Evolutionary conservation across 345 rosid species (phyloP).

Genomic region (Turnera subulata): DNA sequence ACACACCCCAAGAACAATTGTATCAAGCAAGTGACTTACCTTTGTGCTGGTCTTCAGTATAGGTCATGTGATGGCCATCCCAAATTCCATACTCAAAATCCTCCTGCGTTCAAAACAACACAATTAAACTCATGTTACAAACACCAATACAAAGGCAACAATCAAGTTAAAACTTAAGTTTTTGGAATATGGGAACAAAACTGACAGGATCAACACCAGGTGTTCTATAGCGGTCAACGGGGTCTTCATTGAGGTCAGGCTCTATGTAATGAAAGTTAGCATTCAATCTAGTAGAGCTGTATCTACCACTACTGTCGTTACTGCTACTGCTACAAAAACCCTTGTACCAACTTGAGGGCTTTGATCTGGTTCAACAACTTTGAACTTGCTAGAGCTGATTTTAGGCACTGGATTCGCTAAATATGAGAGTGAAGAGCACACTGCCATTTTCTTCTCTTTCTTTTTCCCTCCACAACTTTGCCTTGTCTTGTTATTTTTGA

Average conservation of each 20-base stretch:
- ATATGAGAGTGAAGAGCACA: conserved; percentile 34
- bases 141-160: too few relatives aligned
- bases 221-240: conserved; percentile 63
- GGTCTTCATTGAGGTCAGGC: conserved; percentile 89
- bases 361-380: conserved; percentile 14
- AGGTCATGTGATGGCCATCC: conserved; percentile 89
- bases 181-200: neutral
- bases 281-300: conserved; percentile 30
- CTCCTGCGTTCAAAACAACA: conserved; percentile 43
- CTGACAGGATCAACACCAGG: conserved; percentile 53
- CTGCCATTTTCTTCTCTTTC: conserved; percentile 28
- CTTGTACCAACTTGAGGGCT: conserved; percentile 16
- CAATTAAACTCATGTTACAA: too few relatives aligned
- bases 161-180: too few relatives aligned
- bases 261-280: conserved; percentile 66
- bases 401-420: conserved; percentile 44
- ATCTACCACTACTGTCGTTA: too few relatives aligned
- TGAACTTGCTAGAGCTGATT: conserved; percentile 15
- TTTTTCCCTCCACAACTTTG: too few relatives aligned
- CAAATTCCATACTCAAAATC: conserved; percentile 72
- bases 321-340: conserved; percentile 5
- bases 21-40: conserved; percentile 11
- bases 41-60: conserved; percentile 52
- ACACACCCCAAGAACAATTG: too few relatives aligned
- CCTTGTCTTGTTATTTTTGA: too few relatives aligned